Evolutionary conservation across 495 filamentous ascomycete species (phyloP), one percentile per base, ranked within the genome.

Genomic region (Aspergillus panamensis): DNA sequence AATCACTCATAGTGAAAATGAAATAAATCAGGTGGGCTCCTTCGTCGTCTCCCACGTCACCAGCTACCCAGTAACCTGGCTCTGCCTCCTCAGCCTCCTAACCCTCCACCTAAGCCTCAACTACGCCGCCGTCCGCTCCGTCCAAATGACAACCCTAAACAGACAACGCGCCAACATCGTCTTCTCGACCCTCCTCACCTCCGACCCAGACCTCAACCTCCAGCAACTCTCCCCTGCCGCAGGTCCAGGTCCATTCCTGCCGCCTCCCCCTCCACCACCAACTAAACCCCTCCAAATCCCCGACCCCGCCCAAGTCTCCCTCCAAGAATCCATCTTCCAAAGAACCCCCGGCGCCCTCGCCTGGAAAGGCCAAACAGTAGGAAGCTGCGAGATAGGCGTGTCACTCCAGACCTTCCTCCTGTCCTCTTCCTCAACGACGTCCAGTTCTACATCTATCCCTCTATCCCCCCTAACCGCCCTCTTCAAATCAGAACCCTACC

Each of bases 91-190:
- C 4, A 44, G 83, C 10, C 81, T 98, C 14, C 80, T 96, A 14
- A 73, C 80, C 16, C 67, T 89, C 16, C 93, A 97, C 68, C 80
- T 97, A 32, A 75, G 77, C 53, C 88, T 85, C 48, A 98, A 97
- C 72, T 93, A 95, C 71, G 77, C 80, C 37, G 93, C 92, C 17
- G 92, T 97, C 19, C 82, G 86, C 59, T 77, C 88, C 43, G 93
- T 97, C 10, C 83, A 83, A 66, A 88, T 97, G 84, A 81, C 81
- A 14, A 91, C 84, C n/a, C 77, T 97, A 14, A 97, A 96, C 74
- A 78, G 90, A 32, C 93, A 97, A 69, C 82, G 93, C 20, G 86
- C 92, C 1, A 92, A 87, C 62, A 83, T 98, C 42, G 79, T 92
- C 29, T 84, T 92, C 60, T 85, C 86, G 17, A 72, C 81, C 14